Evolutionary conservation across 225 moss, liverwort and hornwort species (phyloP).

Genomic region (Asterella californica): DNA sequence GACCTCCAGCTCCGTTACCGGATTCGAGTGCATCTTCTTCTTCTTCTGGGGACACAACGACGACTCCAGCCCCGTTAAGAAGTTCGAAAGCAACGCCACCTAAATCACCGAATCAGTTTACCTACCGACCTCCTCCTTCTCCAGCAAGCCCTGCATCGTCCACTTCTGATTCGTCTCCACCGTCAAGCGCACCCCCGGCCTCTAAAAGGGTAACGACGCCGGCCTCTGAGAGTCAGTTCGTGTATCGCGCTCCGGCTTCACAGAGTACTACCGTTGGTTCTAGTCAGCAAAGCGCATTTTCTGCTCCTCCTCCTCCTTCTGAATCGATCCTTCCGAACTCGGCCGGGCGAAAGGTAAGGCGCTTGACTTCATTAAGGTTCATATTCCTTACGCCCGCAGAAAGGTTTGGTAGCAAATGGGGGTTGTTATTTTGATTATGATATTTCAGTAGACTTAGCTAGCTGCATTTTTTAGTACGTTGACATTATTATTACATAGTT

Average conservation of each 20-base stretch:
- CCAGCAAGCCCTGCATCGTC: background rate
- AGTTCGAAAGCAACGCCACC: background rate
- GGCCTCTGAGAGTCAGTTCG: background rate
- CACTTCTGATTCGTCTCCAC: no score
- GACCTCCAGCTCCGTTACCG: background rate
- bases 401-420: no score
- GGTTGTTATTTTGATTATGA: no score
- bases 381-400: no score
- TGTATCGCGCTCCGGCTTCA: background rate
- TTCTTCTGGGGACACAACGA: no score
- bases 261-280: background rate
- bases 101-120: background rate
- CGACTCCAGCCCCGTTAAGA: background rate
- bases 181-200: background rate
- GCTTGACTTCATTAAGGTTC: no score
- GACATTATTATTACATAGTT: no score
- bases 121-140: constrained; percentile 7
- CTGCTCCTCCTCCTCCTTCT: background rate
- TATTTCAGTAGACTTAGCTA: no score
- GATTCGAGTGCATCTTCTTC: background rate
- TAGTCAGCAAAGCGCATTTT: background rate
- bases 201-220: background rate
- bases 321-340: background rate
- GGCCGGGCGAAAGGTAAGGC: background rate
- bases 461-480: no score